Evolutionary conservation across 148 eudicot species (phyloP).

Genomic region (Beta vulgaris): DNA sequence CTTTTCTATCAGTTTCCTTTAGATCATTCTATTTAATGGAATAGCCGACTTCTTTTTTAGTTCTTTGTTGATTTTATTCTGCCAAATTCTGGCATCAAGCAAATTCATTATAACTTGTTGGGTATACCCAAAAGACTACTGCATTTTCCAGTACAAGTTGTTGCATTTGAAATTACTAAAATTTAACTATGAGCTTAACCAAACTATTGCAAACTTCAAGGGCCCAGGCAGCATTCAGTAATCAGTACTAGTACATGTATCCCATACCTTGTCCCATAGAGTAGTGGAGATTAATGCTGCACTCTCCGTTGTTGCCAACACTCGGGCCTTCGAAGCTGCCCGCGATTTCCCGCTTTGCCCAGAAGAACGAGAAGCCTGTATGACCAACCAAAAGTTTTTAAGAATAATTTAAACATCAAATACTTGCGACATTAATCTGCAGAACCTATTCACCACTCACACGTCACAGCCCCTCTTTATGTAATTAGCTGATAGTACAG

Average conservation of each 20-base stretch:
- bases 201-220: too few relatives aligned
- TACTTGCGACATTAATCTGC: neutral
- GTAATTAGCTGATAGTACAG: neutral
- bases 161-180: too few relatives aligned
- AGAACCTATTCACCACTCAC: neutral
- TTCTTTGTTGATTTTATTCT: neutral
- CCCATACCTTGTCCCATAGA: slow-evolving; percentile 74
- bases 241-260: too few relatives aligned
- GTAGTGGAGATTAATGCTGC: slow-evolving; percentile 37
- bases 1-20: too few relatives aligned
- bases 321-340: slow-evolving; percentile 52
- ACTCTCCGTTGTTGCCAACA: slow-evolving; percentile 33
- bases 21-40: too few relatives aligned
- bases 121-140: too few relatives aligned
- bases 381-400: slow-evolving; percentile 11
- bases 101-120: neutral
- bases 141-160: too few relatives aligned
- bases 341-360: slow-evolving; percentile 63
- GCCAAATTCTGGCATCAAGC: neutral
- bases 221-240: too few relatives aligned
- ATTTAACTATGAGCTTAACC: neutral
- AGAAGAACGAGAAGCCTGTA: slow-evolving; percentile 46
- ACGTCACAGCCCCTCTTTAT: neutral
- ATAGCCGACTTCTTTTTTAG: neutral
- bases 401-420: slow-evolving; percentile 15